Base-by-base conservation (phyloP, 257 asterid genomes). In the Gynochthodes officinalis region DNA sequence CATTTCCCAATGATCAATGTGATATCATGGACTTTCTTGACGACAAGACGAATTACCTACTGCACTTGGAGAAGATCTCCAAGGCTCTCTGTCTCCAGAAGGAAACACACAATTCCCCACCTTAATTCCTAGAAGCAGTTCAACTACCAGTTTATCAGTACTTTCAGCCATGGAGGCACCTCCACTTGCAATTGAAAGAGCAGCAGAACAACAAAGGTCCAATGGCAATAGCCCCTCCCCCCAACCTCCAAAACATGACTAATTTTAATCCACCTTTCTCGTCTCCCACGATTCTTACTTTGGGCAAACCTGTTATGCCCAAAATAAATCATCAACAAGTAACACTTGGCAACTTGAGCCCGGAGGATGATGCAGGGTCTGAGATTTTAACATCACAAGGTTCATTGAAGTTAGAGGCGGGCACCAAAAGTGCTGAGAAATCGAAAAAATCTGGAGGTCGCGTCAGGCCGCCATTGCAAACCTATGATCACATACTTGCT, bases 401-500 rank as follows among this genome's bases (percentile, higher is more conserved):
- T 39, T 48, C 61, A 21, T 48, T 44, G 21, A 64, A 63, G 5
- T 43, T 55, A 15, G 75, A 59, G 6, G 71, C 58, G 14, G 48
- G 60, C 2, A 53, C 44, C 9, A 48, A 69, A 60, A 32, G 32
- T 30, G 7, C 13, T 0, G 30, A 27, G 46, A 30, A 39, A 37
- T 13, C 37, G 3, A 80, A 75, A 58, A 80, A 70, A 30, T 28
- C 72, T 3, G 39, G 85, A 14, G 58, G 78, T 11, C 80, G 89
- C 18, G 43, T 66, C 10, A 76, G 89, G 76, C 85, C 85, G 9
- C 71, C 77, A 11, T 78, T 87, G 0, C 87, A 82, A 7, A 80
- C 85, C 0, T 85, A 82, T 33, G 87, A 82, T 64, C 89, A 85
- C 67, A 82, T 82, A 0, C 58, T 85, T 2, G 83, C 89, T 0